These are phyloP conservation scores for Eucalyptus sp. DNA, from an alignment of 345 rosid genomes.

Conservation along the genomic window DNA sequence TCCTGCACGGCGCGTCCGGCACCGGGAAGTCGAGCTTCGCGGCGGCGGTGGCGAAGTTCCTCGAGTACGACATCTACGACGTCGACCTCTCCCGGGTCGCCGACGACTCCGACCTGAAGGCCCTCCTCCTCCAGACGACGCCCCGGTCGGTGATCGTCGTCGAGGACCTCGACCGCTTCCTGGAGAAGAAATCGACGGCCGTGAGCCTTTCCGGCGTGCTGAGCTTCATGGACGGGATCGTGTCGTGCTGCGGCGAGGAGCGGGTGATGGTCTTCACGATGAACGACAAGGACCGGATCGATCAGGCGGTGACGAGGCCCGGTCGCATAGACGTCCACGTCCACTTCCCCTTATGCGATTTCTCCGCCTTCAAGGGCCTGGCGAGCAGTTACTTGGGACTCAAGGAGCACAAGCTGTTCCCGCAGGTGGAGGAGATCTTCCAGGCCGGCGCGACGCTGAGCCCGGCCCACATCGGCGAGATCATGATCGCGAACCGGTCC, in stretches of 20 bases:
- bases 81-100: conserved; percentile 33
- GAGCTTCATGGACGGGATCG: conserved; percentile 62
- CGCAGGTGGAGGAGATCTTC: conserved; percentile 81
- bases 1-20: conserved; percentile 48
- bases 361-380: conserved; percentile 61
- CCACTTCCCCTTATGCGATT: conserved; percentile 76
- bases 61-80: conserved; percentile 45
- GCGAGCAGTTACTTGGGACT: conserved; percentile 69
- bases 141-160: conserved; percentile 30
- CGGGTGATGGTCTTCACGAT: conserved; percentile 50
- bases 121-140: conserved; percentile 36
- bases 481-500: conserved; percentile 81
- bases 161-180: conserved; percentile 47
- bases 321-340: conserved; percentile 83
- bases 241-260: conserved; percentile 48
- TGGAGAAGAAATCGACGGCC: conserved; percentile 21
- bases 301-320: conserved; percentile 29
- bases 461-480: conserved; percentile 84
- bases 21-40: conserved; percentile 59
- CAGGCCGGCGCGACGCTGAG: conserved; percentile 69
- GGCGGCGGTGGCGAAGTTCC: conserved; percentile 47
- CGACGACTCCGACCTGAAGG: conserved; percentile 42
- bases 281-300: conserved; percentile 24
- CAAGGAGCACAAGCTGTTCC: conserved; percentile 85
- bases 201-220: conserved; percentile 30